phyloP scores from a whole-genome alignment of 148 eudicot genomes.

The Limonium bicolor region DNA sequence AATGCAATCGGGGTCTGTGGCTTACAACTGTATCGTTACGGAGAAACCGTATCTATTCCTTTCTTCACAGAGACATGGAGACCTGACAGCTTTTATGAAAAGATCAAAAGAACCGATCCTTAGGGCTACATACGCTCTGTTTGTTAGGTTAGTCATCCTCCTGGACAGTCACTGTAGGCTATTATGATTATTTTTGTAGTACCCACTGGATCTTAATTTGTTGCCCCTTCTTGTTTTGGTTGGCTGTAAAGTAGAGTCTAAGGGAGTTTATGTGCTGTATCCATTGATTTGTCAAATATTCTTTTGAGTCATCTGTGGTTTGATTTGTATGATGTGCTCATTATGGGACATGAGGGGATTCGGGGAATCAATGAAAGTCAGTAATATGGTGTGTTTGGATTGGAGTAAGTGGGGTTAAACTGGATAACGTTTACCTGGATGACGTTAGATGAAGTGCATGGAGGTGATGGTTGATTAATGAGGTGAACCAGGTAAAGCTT shows the following conservation, averaged over 20 bases:
- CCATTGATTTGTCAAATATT: too few species aligned
- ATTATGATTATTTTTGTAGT: neutral
- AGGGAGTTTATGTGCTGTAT: too few species aligned
- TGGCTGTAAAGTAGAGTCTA: too few species aligned
- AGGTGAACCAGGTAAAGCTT: too few species aligned
- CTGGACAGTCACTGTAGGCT: neutral
- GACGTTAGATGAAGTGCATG: too few species aligned
- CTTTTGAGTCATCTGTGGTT: too few species aligned
- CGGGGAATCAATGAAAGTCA: too few species aligned
- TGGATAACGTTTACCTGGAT: too few species aligned
- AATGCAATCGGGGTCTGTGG: constrained; percentile 92
- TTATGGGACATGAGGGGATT: too few species aligned
- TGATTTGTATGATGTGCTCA: too few species aligned
- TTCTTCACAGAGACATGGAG: constrained; percentile 95
- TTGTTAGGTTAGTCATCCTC: constrained; percentile 52
- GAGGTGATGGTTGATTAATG: neutral
- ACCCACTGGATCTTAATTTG: neutral
- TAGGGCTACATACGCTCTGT: constrained; percentile 86
- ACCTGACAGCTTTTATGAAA: constrained; percentile 87
- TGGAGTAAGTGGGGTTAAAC: too few species aligned
- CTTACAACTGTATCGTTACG: constrained; percentile 81
- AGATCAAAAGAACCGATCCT: constrained; percentile 51
- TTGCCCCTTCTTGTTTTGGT: neutral
- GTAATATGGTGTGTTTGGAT: too few species aligned
- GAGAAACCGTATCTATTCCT: constrained; percentile 87